These are phyloP conservation scores for Botrytis galanthina DNA, from an alignment of 2,329 filamentous ascomycete species.

Conservation along the genomic window DNA sequence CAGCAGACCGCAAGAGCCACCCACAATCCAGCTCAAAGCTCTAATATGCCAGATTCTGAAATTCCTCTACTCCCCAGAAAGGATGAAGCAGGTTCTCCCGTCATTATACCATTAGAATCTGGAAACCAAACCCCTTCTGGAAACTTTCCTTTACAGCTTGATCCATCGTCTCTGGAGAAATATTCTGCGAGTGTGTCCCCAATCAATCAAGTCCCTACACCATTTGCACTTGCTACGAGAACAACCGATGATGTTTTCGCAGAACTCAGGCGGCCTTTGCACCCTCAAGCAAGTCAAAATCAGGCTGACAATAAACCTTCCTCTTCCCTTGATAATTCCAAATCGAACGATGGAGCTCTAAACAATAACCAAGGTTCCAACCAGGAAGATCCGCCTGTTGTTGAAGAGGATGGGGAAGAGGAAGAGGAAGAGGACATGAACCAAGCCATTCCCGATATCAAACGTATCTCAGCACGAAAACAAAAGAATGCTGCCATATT, in stretches of 20 bases:
- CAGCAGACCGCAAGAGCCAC: neutral
- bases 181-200: conserved; percentile 22
- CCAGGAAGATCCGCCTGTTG: neutral
- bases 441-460: conserved; percentile 38
- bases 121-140: neutral
- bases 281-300: neutral
- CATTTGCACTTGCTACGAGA: conserved; percentile 28
- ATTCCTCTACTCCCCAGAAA: neutral
- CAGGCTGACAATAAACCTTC: neutral
- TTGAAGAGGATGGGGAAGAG: conserved; percentile 24
- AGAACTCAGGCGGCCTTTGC: conserved; percentile 27
- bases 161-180: conserved; percentile 24
- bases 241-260: conserved; percentile 36
- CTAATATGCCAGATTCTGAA: neutral
- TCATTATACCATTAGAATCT: neutral
- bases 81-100: neutral
- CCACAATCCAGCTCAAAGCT: too few species aligned
- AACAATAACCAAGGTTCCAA: neutral
- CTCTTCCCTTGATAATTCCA: neutral
- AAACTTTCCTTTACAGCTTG: neutral
- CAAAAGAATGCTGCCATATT: conserved; percentile 52
- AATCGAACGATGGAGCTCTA: neutral
- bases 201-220: conserved; percentile 17
- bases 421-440: conserved; percentile 28
- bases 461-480: conserved; percentile 48